Evolutionary conservation across 768 basidiomycete species (phyloP), one percentile per base, ranked within the genome.

Genomic region (Lentinula detonsa): DNA sequence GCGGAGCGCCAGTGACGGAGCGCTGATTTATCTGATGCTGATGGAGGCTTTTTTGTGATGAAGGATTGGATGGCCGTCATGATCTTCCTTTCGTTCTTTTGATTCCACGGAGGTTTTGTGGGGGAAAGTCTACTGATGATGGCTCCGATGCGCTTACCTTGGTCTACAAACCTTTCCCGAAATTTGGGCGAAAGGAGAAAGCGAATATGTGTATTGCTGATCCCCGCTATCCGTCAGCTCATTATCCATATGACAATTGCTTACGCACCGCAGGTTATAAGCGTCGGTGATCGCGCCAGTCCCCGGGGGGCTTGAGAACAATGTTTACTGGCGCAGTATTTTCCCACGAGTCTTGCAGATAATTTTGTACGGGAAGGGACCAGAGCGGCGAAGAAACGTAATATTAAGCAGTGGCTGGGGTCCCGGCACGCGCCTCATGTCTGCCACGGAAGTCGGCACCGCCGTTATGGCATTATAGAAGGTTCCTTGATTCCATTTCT

Each of bases 1-100:
- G 55, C 55, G 55, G 55, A 56, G 55, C 55, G 55, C 55, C 55
- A 56, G 55, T 33, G 11, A 56, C 55, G 55, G 55, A 56, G 55
- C 55, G 40, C 55, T 42, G 55, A 43, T 56, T n/a, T 56, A 56
- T 56, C 55, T 56, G 55, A 56, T 56, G 23, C 21, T 56, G 55
- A 56, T 56, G 53, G 37, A 54, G 33, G 34, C 37, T 39, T 16
- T 33, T 18, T 31, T 51, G 50, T 51, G 50, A 51, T 51, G 50
- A 28, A 54, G 11, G 9, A 43, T 43, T 43, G 42, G 11, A 28
- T 18, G 50, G 4, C 34, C 34, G 50, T 33, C 31, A 35, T 18
- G 50, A 52, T 35, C 33, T 34, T 52, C 33, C 31, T 21, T 13
- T 52, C 16, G 34, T 35, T 52, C 34, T 34, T 52, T 35, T 52